Percentiles rank a stretch among this genome's conserved stretches.
Conservation (phyloP, 2,329 filamentous ascomycete genomes). For the Falciphora oryzae region DNA sequence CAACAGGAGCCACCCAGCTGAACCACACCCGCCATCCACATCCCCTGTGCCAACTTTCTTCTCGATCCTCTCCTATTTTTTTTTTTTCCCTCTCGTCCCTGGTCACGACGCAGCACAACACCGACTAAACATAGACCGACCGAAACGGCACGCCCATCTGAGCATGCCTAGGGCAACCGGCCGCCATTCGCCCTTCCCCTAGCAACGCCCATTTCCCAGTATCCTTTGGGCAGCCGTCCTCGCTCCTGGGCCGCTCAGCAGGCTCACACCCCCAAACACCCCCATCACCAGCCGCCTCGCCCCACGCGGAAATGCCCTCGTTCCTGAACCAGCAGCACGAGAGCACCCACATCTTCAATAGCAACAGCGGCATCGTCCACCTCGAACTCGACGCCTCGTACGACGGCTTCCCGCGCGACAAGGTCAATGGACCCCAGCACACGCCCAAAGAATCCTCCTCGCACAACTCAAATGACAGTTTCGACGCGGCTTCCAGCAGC, state of each 20-base stretch:
- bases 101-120: background rate
- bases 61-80: background rate
- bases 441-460: slow-evolving; percentile 15
- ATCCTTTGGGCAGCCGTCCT: background rate
- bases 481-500: slow-evolving; percentile 44
- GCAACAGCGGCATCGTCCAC: slow-evolving; percentile 37
- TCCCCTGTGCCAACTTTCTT: slow-evolving; percentile 9
- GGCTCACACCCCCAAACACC: background rate
- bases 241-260: background rate
- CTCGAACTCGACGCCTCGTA: slow-evolving; percentile 34
- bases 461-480: slow-evolving; percentile 44
- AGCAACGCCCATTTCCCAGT: slow-evolving; percentile 4
- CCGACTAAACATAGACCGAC: slow-evolving; percentile 1
- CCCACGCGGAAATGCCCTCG: slow-evolving; percentile 41
- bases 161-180: slow-evolving; percentile 11
- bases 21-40: slow-evolving; percentile 2
- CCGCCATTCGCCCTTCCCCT: slow-evolving; percentile 4
- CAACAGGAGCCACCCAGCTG: slow-evolving; percentile 4
- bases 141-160: slow-evolving; percentile 1
- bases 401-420: slow-evolving; percentile 23
- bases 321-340: slow-evolving; percentile 40
- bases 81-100: slow-evolving; percentile 1
- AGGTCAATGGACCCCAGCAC: slow-evolving; percentile 25
- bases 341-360: slow-evolving; percentile 35
- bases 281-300: slow-evolving; percentile 5